These are phyloP conservation scores for Trichomonas gallinae DNA, from an alignment of 208 protist species.

Conservation along the genomic window DNA sequence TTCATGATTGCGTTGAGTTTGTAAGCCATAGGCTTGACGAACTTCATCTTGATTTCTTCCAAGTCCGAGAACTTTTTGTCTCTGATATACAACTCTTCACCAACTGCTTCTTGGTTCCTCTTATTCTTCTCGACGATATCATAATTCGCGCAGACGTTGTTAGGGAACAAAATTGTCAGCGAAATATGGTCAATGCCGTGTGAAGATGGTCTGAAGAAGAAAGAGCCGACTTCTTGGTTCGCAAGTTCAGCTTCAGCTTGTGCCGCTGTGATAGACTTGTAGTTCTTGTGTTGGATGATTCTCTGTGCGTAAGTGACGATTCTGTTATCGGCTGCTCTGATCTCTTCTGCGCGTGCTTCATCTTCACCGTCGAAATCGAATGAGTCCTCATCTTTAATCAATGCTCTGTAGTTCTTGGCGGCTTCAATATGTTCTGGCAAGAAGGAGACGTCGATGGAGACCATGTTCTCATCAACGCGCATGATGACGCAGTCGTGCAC, in stretches of 20 bases:
- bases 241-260: background rate
- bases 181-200: background rate
- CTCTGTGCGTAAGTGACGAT: background rate
- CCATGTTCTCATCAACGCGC: background rate
- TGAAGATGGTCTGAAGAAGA: background rate
- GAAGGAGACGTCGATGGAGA: background rate
- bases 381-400: background rate
- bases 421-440: background rate
- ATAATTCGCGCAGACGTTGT: background rate
- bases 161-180: background rate
- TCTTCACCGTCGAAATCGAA: background rate
- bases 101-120: background rate
- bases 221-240: background rate
- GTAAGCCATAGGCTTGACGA: background rate
- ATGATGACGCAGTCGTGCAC: background rate
- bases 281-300: background rate
- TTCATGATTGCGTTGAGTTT: background rate
- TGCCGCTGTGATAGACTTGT: background rate
- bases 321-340: background rate
- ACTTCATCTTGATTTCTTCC: conserved; percentile 1
- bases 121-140: background rate
- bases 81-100: background rate
- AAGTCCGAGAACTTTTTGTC: background rate
- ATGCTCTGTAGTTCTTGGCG: background rate
- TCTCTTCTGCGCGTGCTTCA: background rate